Evolutionary conservation across 1,139 yeast species (phyloP), one percentile per base, ranked within the genome.

Genomic region (Yamadazyma taylorii): DNA sequence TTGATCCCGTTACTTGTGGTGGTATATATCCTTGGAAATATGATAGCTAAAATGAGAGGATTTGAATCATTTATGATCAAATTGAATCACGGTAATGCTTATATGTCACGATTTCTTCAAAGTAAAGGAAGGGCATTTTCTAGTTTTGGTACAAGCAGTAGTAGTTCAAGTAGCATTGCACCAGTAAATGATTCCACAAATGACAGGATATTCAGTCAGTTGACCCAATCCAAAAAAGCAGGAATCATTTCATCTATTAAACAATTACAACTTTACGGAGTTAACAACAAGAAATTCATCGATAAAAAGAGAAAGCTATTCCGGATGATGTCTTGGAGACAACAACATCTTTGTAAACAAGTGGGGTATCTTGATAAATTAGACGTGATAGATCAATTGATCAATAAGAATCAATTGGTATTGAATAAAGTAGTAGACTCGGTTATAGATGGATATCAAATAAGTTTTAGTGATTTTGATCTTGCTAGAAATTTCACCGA

Each of bases 321-420:
- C 55, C 69, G 69, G 39, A 51, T 68, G 50, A 66, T 80, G 75
- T 58, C 75, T 4, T 69, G 76, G 68, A 63, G 75, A 39, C 86
- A 81, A 48, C 83, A 78, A 47, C 61, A 66, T 23, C 48, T 78
- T 25, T 76, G 80, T 30, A 69, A 69, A 16, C 66, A 73, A 13
- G 69, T 72, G 2, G 84, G 85, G 0, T 85, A 85, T 57, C 51
- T 70, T 17, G 61, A 68, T 16, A 81, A 82, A 45, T 56, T 85
- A 26, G 58, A 66, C 15, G 48, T 51, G 12, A 62, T 80, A 3
- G 83, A 81, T 34, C 46, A 50, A 3, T 60, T 69, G 13, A 65
- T 80, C 7, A 56, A 44, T 6, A 53, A 53, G 14, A 84, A 85
- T 53, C 73, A 70, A 34, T 47, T 46, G 11, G 50, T 82, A 3